A percentile compares a stretch with the other conserved stretches of the same genome.
These are phyloP conservation scores for Fusarium robinianum DNA, from an alignment of 2,329 filamentous ascomycete genomes.

Conservation along the genomic window DNA sequence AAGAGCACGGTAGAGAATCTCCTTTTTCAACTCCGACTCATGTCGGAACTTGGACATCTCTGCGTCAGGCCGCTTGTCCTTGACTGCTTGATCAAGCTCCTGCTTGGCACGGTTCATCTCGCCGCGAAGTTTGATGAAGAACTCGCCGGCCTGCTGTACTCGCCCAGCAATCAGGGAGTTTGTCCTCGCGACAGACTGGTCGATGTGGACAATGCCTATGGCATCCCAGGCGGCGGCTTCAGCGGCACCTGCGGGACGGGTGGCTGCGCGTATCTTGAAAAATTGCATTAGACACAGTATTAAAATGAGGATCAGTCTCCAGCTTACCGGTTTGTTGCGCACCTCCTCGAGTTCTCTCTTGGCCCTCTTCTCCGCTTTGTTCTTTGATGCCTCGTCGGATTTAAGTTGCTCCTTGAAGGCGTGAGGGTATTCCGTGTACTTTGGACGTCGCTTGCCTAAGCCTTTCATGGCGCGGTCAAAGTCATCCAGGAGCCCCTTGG, in stretches of 20 bases:
- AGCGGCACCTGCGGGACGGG: slow-evolving; percentile 50
- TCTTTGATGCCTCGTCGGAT: slow-evolving; percentile 50
- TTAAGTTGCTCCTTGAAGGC: slow-evolving; percentile 53
- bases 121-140: slow-evolving; percentile 53
- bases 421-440: slow-evolving; percentile 54
- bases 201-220: slow-evolving; percentile 55
- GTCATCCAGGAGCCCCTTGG: slow-evolving; percentile 46
- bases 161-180: slow-evolving; percentile 50
- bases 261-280: slow-evolving; percentile 46
- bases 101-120: slow-evolving; percentile 54
- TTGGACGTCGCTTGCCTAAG: slow-evolving; percentile 49
- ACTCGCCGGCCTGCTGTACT: slow-evolving; percentile 57
- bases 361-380: slow-evolving; percentile 53
- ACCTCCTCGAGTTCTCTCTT: slow-evolving; percentile 49
- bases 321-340: slow-evolving; percentile 46
- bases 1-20: slow-evolving; percentile 55
- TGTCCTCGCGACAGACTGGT: slow-evolving; percentile 45
- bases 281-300: slow-evolving; percentile 8
- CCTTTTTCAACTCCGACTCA: slow-evolving; percentile 50
- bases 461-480: slow-evolving; percentile 49
- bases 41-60: slow-evolving; percentile 47
- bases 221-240: slow-evolving; percentile 59
- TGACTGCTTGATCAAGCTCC: slow-evolving; percentile 49
- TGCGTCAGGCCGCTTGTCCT: slow-evolving; percentile 47
- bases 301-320: not conserved